These are phyloP conservation scores for Fagopyrum tataricum DNA, from an alignment of 148 eudicot genomes.

Conservation along the genomic window DNA sequence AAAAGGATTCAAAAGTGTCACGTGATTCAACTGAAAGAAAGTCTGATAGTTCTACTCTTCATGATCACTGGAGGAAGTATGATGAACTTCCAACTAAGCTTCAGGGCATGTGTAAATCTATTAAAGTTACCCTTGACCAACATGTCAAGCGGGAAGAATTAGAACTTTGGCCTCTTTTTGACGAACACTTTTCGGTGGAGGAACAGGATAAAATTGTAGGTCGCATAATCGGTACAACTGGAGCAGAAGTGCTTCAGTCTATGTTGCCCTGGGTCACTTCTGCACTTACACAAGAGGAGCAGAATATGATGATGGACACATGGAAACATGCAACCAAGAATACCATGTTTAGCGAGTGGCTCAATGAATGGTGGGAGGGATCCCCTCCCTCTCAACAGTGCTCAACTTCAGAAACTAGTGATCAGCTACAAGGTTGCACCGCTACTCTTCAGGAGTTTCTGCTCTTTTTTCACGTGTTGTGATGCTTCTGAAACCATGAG, in stretches of 20 bases:
- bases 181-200: conserved; percentile 74
- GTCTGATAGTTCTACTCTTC: conserved; percentile 21
- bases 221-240: conserved; percentile 94
- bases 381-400: conserved; percentile 44
- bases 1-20: conserved; percentile 21
- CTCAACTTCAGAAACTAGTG: conserved; percentile 36
- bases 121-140: conserved; percentile 85
- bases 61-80: conserved; percentile 43
- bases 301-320: conserved; percentile 91
- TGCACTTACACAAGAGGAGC: conserved; percentile 92
- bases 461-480: not conserved
- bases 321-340: conserved; percentile 96
- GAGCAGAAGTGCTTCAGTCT: conserved; percentile 95
- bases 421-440: not conserved
- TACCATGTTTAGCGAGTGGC: conserved; percentile 98
- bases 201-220: conserved; percentile 96
- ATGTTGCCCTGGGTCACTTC: conserved; percentile 99
- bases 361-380: conserved; percentile 93
- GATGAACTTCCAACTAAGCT: conserved; percentile 74
- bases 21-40: conserved; percentile 22
- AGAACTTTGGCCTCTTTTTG: conserved; percentile 97
- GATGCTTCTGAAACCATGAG: not conserved
- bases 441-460: not conserved
- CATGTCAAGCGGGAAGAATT: conserved; percentile 90
- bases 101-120: conserved; percentile 95